phyloP scores from a whole-genome alignment of 1,284 basidiomycete species.

The Austropuccinia psidii region DNA sequence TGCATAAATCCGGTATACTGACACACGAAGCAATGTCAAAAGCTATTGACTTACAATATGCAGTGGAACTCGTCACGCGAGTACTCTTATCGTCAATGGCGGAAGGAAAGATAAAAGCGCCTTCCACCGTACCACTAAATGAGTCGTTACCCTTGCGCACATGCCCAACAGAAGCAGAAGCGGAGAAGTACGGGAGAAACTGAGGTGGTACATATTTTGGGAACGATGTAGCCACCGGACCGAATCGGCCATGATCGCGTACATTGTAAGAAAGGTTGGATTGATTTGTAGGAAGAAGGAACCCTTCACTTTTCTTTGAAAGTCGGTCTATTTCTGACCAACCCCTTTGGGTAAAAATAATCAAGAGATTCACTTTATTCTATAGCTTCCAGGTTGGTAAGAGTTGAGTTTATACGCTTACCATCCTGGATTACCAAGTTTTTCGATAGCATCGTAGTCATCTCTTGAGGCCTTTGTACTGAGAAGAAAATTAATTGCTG shows the following conservation, averaged over 20 bases:
- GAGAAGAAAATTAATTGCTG: constrained; percentile 29
- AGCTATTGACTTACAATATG: constrained; percentile 20
- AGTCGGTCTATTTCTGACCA: constrained; percentile 25
- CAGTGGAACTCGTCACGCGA: constrained; percentile 30
- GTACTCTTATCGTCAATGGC: constrained; percentile 6
- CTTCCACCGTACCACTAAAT: constrained; percentile 6
- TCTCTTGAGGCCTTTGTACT: constrained; percentile 20
- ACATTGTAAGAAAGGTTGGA: neutral
- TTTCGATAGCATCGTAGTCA: constrained; percentile 24
- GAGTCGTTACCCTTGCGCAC: neutral
- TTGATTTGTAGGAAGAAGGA: neutral
- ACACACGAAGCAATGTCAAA: neutral
- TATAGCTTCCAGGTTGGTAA: too few relatives aligned
- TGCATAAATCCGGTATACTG: too few relatives aligned
- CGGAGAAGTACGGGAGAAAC: constrained; percentile 7
- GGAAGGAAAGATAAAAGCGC: constrained; percentile 27
- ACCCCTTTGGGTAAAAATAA: neutral
- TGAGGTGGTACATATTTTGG: constrained; percentile 28
- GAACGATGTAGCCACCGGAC: neutral
- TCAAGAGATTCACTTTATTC: neutral
- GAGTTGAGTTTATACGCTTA: too few relatives aligned
- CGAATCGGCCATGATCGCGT: neutral
- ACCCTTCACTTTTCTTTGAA: constrained; percentile 24
- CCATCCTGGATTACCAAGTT: constrained; percentile 34
- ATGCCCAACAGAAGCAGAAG: neutral